phyloP scores from a whole-genome alignment of 2,329 filamentous ascomycete species.

The Hypoxylon sp. region DNA sequence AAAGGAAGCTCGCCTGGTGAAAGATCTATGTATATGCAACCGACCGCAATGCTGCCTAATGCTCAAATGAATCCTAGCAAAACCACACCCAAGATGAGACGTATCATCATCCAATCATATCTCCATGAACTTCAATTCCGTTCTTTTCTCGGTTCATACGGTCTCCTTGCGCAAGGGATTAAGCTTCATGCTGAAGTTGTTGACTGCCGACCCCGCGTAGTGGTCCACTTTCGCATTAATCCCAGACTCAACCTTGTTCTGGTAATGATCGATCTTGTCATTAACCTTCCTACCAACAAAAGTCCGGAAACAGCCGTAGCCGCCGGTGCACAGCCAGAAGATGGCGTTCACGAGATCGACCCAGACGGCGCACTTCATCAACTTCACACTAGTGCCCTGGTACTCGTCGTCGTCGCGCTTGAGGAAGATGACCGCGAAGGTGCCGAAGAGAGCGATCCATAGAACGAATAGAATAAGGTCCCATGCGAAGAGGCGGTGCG shows the following conservation, averaged over 20 bases:
- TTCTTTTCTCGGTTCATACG: slow-evolving; percentile 13
- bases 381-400: slow-evolving; percentile 58
- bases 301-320: slow-evolving; percentile 59
- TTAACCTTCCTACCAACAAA: slow-evolving; percentile 56
- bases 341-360: slow-evolving; percentile 76
- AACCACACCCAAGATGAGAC: slow-evolving; percentile 8
- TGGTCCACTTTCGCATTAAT: slow-evolving; percentile 36
- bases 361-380: slow-evolving; percentile 81
- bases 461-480: slow-evolving; percentile 59
- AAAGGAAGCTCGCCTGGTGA: slow-evolving; percentile 11
- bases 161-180: slow-evolving; percentile 26
- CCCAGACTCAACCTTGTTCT: slow-evolving; percentile 31
- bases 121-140: background rate
- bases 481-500: slow-evolving; percentile 60
- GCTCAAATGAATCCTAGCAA: slow-evolving; percentile 1
- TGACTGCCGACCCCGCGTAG: slow-evolving; percentile 19
- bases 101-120: slow-evolving; percentile 16
- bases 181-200: slow-evolving; percentile 35
- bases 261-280: slow-evolving; percentile 42
- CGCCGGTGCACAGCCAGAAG: slow-evolving; percentile 70
- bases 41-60: slow-evolving; percentile 24
- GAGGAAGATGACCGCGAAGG: slow-evolving; percentile 80
- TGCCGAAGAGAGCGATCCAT: slow-evolving; percentile 78
- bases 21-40: slow-evolving; percentile 33
- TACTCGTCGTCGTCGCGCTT: slow-evolving; percentile 65